Evolutionary conservation across 1,139 yeast species (phyloP).

Genomic region (Pichia sp.): DNA sequence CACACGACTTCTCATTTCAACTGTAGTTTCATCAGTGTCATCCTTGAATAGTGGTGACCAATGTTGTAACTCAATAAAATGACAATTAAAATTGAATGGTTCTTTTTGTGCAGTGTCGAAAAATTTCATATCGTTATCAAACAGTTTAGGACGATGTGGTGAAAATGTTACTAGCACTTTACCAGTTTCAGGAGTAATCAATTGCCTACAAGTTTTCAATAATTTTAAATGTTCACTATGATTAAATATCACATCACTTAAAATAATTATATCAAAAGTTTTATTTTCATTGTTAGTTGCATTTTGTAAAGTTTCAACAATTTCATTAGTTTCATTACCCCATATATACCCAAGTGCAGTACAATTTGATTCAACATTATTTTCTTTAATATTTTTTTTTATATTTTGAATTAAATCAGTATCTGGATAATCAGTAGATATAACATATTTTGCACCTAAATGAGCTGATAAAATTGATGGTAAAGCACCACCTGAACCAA

Average conservation of each 20-base stretch:
- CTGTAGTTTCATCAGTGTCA: constrained; percentile 70
- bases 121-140: constrained; percentile 66
- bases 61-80: constrained; percentile 62
- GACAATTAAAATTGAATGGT: constrained; percentile 51
- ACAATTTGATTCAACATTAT: constrained; percentile 29
- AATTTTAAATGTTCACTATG: constrained; percentile 86
- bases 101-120: constrained; percentile 66
- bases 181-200: constrained; percentile 48
- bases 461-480: constrained; percentile 73
- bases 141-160: constrained; percentile 81
- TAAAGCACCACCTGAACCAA: constrained; percentile 91
- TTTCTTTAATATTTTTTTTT: constrained; percentile 54
- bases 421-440: constrained; percentile 91
- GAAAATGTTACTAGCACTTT: constrained; percentile 82
- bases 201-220: constrained; percentile 57
- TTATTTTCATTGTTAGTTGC: constrained; percentile 9
- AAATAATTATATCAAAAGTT: constrained; percentile 66
- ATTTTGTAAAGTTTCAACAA: constrained; percentile 31
- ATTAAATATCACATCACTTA: constrained; percentile 88
- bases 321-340: constrained; percentile 64
- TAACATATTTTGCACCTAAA: constrained; percentile 60
- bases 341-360: constrained; percentile 78
- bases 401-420: constrained; percentile 73
- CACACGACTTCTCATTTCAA: constrained; percentile 75
- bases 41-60: constrained; percentile 91